phyloP scores from a whole-genome alignment of 345 rosid species.

The Pugionium dolabratum region DNA sequence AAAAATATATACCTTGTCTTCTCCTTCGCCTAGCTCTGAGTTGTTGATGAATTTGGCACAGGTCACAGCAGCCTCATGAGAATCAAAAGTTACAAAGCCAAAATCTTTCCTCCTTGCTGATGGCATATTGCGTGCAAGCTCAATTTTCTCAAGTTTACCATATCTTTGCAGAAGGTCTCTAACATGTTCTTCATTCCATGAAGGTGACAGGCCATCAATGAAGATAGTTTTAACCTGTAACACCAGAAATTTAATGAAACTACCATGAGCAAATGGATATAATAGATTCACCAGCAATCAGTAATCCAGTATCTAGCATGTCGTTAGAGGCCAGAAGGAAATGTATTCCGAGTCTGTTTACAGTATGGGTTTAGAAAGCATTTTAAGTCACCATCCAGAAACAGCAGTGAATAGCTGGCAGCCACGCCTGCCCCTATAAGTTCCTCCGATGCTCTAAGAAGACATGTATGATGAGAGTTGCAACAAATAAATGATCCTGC shows the following conservation, averaged over 20 bases:
- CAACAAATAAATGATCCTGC: slow-evolving; percentile 35
- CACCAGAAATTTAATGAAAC: slow-evolving; percentile 13
- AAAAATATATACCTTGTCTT: slow-evolving; percentile 58
- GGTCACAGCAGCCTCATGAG: slow-evolving; percentile 86
- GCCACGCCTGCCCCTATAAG: slow-evolving; percentile 8
- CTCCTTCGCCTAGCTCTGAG: slow-evolving; percentile 83
- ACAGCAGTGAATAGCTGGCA: slow-evolving; percentile 13
- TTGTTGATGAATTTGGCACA: slow-evolving; percentile 95
- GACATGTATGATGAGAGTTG: slow-evolving; percentile 29
- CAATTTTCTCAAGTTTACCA: slow-evolving; percentile 85
- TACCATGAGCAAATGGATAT: slow-evolving; percentile 21
- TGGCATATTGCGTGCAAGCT: slow-evolving; percentile 98
- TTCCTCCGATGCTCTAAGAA: slow-evolving; percentile 34
- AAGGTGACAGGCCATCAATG: slow-evolving; percentile 82
- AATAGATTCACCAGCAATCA: slow-evolving; percentile 10
- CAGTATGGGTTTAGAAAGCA: slow-evolving; percentile 4
- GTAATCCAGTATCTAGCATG: slow-evolving; percentile 17
- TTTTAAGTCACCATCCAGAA: slow-evolving; percentile 20
- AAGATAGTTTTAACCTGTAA: slow-evolving; percentile 92
- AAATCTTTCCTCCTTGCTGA: slow-evolving; percentile 96
- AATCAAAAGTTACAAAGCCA: slow-evolving; percentile 93
- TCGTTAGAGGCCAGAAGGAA: slow-evolving; percentile 22
- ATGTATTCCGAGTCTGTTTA: not conserved
- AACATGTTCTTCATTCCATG: slow-evolving; percentile 95
- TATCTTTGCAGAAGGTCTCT: slow-evolving; percentile 63